A percentile compares a stretch with the other conserved stretches of the same genome.
phyloP scores from a whole-genome alignment of 192 early-diverging fungal genomes.

The Coemansia sp. region DNA sequence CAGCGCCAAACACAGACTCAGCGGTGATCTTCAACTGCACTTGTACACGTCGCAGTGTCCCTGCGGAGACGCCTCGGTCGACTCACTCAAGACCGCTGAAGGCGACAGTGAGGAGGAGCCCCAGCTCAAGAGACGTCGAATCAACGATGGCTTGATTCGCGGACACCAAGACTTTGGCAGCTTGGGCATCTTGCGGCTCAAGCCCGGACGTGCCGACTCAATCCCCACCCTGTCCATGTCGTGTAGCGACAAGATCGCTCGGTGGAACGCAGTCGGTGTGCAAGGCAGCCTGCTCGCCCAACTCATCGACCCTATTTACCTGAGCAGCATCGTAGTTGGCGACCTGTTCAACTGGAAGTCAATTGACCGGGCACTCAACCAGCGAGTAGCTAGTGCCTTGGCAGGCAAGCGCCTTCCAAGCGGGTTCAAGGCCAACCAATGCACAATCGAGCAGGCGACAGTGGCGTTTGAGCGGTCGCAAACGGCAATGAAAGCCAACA shows the following conservation, averaged over 20 bases:
- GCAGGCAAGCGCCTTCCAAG: not conserved
- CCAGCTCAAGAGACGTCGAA: slow-evolving; percentile 16
- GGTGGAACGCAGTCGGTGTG: slow-evolving; percentile 82
- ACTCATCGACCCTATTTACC: slow-evolving; percentile 67
- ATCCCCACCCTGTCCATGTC: slow-evolving; percentile 52
- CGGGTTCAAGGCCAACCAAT: slow-evolving; percentile 14
- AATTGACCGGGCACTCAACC: slow-evolving; percentile 66
- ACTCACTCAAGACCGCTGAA: not conserved
- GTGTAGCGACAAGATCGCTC: slow-evolving; percentile 86
- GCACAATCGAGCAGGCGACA: slow-evolving; percentile 13
- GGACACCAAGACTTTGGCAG: slow-evolving; percentile 15
- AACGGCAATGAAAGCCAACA: slow-evolving; percentile 2
- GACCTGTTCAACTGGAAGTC: slow-evolving; percentile 65
- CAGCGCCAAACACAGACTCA: slow-evolving; percentile 1
- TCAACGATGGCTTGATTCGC: slow-evolving; percentile 1
- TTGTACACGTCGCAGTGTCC: slow-evolving; percentile 46
- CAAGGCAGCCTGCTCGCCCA: slow-evolving; percentile 66
- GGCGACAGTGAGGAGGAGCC: not conserved
- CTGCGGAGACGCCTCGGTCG: slow-evolving; percentile 39
- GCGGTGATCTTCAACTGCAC: slow-evolving; percentile 9
- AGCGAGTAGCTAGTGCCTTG: slow-evolving; percentile 25
- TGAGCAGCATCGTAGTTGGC: slow-evolving; percentile 62
- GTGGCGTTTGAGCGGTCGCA: slow-evolving; percentile 36
- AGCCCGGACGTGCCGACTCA: slow-evolving; percentile 50
- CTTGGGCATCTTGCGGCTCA: slow-evolving; percentile 18